Conservation (phyloP, 371 early-diverging fungal species). For the Rhizopus arrhizus region DNA sequence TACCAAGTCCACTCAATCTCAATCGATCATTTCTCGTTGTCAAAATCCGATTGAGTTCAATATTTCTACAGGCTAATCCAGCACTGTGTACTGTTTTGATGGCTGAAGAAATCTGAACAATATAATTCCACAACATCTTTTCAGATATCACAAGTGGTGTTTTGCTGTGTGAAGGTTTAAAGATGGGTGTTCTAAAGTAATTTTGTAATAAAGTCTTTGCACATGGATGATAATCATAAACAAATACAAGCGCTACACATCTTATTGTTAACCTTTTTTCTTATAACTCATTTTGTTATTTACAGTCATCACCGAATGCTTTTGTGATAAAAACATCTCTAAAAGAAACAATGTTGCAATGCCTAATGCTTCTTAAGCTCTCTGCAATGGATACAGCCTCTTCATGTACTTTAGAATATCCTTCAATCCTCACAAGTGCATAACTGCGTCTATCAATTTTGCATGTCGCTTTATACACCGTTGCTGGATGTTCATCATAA, state of each 20-base stretch:
- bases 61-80: slow-evolving; percentile 78
- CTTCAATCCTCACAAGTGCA: slow-evolving; percentile 81
- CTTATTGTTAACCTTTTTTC: not conserved
- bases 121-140: slow-evolving; percentile 81
- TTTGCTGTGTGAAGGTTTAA: not conserved
- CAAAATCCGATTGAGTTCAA: slow-evolving; percentile 82
- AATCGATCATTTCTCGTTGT: slow-evolving; percentile 79
- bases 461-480: slow-evolving; percentile 83
- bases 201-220: slow-evolving; percentile 70
- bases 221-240: slow-evolving; percentile 90
- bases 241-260: slow-evolving; percentile 71
- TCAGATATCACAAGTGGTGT: slow-evolving; percentile 46
- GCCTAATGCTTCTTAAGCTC: slow-evolving; percentile 79
- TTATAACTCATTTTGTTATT: not conserved
- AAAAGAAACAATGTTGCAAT: slow-evolving; percentile 84
- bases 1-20: slow-evolving; percentile 81
- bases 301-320: slow-evolving; percentile 92
- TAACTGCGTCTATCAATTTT: slow-evolving; percentile 84
- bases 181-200: slow-evolving; percentile 51
- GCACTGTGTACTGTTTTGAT: slow-evolving; percentile 81
- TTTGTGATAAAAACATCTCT: slow-evolving; percentile 95
- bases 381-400: slow-evolving; percentile 82
- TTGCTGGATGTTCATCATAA: slow-evolving; percentile 67
- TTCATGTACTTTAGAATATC: slow-evolving; percentile 73
- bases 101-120: slow-evolving; percentile 84